Evolutionary conservation across 495 filamentous ascomycete genomes (phyloP).

Genomic region (Hypoxylon lienhwacheense): DNA sequence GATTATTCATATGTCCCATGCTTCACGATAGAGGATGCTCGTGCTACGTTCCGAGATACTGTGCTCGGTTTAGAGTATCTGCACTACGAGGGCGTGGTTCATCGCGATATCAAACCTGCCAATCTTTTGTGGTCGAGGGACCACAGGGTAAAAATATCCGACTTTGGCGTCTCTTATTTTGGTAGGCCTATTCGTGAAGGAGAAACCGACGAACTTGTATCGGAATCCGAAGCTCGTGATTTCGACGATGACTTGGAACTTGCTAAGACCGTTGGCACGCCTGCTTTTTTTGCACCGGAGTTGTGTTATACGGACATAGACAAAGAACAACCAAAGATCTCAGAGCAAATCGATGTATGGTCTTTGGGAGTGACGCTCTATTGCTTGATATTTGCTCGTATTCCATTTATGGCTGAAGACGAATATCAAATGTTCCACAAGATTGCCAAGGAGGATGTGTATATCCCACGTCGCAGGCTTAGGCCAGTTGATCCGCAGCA

Average conservation of each 20-base stretch:
- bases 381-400: constrained; percentile 88
- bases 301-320: constrained; percentile 80
- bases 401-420: constrained; percentile 88
- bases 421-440: constrained; percentile 87
- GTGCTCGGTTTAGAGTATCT: constrained; percentile 93
- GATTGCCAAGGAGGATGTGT: constrained; percentile 87
- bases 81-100: constrained; percentile 94
- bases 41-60: constrained; percentile 87
- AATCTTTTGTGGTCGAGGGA: constrained; percentile 88
- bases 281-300: constrained; percentile 96
- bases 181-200: constrained; percentile 78
- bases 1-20: constrained; percentile 89
- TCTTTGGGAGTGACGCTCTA: constrained; percentile 94
- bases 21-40: constrained; percentile 82
- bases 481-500: constrained; percentile 69
- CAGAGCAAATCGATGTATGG: constrained; percentile 89
- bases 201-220: constrained; percentile 74
- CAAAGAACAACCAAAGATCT: constrained; percentile 54
- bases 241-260: constrained; percentile 90
- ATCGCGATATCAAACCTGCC: constrained; percentile 98
- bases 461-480: constrained; percentile 79
- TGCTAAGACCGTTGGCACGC: constrained; percentile 96
- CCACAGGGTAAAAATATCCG: constrained; percentile 94
- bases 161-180: constrained; percentile 97
- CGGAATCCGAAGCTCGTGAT: constrained; percentile 80